Conservation (phyloP, 106 monocot species). For the Triglochin maritima region DNA sequence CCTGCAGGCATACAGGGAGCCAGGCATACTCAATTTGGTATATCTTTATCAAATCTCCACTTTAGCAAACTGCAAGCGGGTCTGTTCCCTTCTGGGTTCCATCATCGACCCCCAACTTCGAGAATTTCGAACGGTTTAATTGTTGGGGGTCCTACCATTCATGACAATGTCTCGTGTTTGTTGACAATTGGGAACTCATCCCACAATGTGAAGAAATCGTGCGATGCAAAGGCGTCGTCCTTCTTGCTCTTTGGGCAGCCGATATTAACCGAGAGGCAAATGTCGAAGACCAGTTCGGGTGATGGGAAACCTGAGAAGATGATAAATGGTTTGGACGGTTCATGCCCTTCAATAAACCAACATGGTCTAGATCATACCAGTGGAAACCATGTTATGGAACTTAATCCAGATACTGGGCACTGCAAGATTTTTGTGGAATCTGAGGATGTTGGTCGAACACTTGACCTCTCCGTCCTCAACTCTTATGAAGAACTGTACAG, state of each 20-base stretch:
- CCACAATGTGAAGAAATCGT: slow-evolving; percentile 11
- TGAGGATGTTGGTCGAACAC: slow-evolving; percentile 58
- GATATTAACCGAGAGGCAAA: slow-evolving; percentile 48
- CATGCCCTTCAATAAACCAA: slow-evolving; percentile 6
- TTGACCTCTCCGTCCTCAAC: slow-evolving; percentile 51
- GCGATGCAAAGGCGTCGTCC: slow-evolving; percentile 23
- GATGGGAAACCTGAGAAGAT: slow-evolving; percentile 31
- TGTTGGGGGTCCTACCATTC: slow-evolving; percentile 10
- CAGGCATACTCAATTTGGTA: slow-evolving; percentile 68
- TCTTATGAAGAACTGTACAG: slow-evolving; percentile 58
- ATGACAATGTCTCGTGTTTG: slow-evolving; percentile 43
- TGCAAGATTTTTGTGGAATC: slow-evolving; percentile 76
- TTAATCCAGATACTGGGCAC: slow-evolving; percentile 32
- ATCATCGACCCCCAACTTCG: slow-evolving; percentile 12
- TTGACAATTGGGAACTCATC: slow-evolving; percentile 40
- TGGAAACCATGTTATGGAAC: slow-evolving; percentile 16
- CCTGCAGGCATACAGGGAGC: slow-evolving; percentile 83
- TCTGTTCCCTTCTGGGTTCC: slow-evolving; percentile 22
- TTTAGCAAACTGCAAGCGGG: slow-evolving; percentile 38
- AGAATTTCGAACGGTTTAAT: slow-evolving; percentile 33
- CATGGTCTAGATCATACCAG: slow-evolving; percentile 12
- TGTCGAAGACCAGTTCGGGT: slow-evolving; percentile 28
- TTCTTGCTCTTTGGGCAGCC: slow-evolving; percentile 64
- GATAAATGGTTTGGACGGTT: slow-evolving; percentile 20
- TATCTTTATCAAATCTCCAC: slow-evolving; percentile 45